Percentiles rank a stretch among this genome's conserved stretches.
Evolutionary conservation across 768 basidiomycete genomes (phyloP).

Genomic region (Mycena metata): DNA sequence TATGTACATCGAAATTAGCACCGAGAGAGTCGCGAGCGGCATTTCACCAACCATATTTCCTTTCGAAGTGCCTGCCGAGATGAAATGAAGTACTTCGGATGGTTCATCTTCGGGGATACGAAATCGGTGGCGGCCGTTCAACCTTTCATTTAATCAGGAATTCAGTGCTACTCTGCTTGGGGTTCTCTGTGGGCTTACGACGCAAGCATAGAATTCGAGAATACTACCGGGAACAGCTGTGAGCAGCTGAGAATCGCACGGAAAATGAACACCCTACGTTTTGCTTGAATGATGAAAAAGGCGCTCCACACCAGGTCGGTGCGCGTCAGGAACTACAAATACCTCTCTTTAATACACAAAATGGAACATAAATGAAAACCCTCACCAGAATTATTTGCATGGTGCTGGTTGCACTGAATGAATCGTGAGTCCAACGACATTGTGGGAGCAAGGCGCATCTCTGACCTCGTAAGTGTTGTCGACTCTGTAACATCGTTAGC

Average conservation of each 20-base stretch:
- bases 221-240: not conserved
- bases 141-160: not conserved
- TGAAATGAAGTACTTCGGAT: not conserved
- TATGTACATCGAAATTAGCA: not conserved
- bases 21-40: not conserved
- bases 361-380: not conserved
- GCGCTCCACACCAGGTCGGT: constrained; percentile 6
- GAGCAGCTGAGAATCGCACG: too few relatives aligned
- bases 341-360: not conserved
- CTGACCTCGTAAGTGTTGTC: constrained; percentile 7
- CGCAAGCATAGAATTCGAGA: constrained; percentile 27
- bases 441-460: not conserved
- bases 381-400: constrained; percentile 22
- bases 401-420: constrained; percentile 8
- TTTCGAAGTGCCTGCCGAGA: not conserved
- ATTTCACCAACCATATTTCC: not conserved
- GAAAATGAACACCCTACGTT: not conserved
- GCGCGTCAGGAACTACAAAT: constrained; percentile 21
- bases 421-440: not conserved
- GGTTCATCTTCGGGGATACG: not conserved
- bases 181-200: not conserved
- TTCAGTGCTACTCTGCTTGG: too few relatives aligned
- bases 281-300: constrained; percentile 17
- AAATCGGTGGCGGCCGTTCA: constrained; percentile 5
- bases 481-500: not conserved